A percentile compares a stretch with the other conserved stretches of the same genome.
Evolutionary conservation across 176 grass and related monocot genomes (phyloP).

Genomic region (Bolboschoenus planiculmis): DNA sequence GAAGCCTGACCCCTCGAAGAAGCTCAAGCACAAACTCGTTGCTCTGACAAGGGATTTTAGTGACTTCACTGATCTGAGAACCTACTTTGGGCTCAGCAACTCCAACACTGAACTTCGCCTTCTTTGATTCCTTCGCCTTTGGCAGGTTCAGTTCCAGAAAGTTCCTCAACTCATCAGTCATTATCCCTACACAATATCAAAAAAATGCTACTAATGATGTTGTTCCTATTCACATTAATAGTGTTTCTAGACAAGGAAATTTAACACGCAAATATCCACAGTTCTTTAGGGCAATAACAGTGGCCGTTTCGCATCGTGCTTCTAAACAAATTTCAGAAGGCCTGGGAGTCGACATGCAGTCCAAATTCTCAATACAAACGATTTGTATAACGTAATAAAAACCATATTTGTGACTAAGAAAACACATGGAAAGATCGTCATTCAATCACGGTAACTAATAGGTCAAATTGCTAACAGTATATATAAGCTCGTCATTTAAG

Average conservation of each 20-base stretch:
- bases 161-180: constrained; percentile 85
- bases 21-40: constrained; percentile 82
- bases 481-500: not conserved
- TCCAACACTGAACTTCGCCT: constrained; percentile 76
- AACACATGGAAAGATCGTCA: not conserved
- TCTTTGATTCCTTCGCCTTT: constrained; percentile 76
- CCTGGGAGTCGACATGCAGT: no score
- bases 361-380: not conserved
- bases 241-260: not conserved
- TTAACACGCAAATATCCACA: not conserved
- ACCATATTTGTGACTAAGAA: not conserved
- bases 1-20: constrained; percentile 59
- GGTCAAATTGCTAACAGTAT: not conserved
- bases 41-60: constrained; percentile 65
- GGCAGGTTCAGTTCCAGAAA: constrained; percentile 78
- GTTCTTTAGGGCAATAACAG: no score
- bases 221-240: not conserved
- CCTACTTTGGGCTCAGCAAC: constrained; percentile 83
- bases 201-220: not conserved
- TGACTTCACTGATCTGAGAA: constrained; percentile 74
- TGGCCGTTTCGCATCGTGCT: no score
- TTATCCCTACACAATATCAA: constrained; percentile 38
- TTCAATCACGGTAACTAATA: not conserved
- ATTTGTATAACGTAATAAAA: not conserved
- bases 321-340: no score